Base-by-base conservation (phyloP, 2,329 filamentous ascomycete species). In the Colletotrichum viniferum region DNA sequence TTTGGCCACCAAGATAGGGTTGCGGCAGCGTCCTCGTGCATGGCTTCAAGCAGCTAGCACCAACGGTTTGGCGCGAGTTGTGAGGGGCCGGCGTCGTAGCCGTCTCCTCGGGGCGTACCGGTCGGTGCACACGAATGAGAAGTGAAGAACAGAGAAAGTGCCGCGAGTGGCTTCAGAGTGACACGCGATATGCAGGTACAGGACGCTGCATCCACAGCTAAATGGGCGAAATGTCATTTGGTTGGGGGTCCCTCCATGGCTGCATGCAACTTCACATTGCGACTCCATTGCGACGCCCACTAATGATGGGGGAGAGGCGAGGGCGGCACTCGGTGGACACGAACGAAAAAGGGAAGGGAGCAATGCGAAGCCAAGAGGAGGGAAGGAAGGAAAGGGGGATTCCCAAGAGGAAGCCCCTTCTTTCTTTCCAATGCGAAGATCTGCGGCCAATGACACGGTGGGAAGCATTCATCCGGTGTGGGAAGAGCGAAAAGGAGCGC, bases 141-240 rank as follows among this genome's bases (percentile, higher is more conserved):
- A 52, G 43, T 26, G 16, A 43, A n/a, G 48, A 43, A 43, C 28
- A 38, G 12, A 32, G 24, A 32, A 74, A 73, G 68, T 73, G 63
- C 69, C 34, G 73, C 73, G 69, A 24, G 69, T 75, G 73, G 73
- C 73, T 68, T 68, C 62, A 48, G 21, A 52, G 63, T 75, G 69
- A 68, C 73, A 67, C 32, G 63, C 69, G 52, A 73, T 24, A 73
- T 75, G 73, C 73, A 75, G 73, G 73, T 75, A 75, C 73, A 21
- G 28, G n/a, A 52, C 12, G n/a, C 66, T 73, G 58, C 43, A 63
- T 43, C 60, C 60, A 68, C 56, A 61, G 24, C 16, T 32, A 16
- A 36, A 56, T 56, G 43, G 24, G 34, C n/a, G 43, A 52, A 52
- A 52, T 52, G 43, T 13, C 24, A 60, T 60, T 12, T 32, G 21